Evolutionary conservation across 352 stramenopile species (phyloP), one percentile per base, ranked within the genome.

Genomic region (Phytopythium chamaehyphon): DNA sequence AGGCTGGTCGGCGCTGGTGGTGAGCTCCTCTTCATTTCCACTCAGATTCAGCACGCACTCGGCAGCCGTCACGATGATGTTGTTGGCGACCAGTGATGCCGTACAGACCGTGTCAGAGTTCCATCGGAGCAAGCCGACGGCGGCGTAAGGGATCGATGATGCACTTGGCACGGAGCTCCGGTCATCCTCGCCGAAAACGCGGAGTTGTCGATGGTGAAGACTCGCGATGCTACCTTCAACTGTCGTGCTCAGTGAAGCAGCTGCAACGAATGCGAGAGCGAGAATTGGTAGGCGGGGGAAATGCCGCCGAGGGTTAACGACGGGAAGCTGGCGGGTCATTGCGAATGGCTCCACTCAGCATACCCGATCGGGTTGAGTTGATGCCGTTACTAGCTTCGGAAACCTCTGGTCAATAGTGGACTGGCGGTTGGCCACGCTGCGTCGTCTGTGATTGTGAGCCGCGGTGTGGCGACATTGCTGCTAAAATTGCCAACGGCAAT

Each of bases 51-150:
- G 62, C 12, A 81, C 71, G 47, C 77, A 89, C 42, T 84, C 73
- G 33, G 77, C 77, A 8, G 73, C 75, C 3, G 77, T 81, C 36
- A 89, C 51, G 6, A 76, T 54, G 40, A 79, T 71, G 19, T 66
- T 67, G 23, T 67, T 50, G 33, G 59, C 69, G n/a, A 89, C 70
- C 12, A 89, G 48, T 9, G 73, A 78, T 8, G 68, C 74, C 4
- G 77, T 86, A 47, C 77, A 89, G 19, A 58, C 65, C 14, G 55
- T 39, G 36, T 73, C 51, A 16, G 70, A 58, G 58, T 61, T 76
- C 74, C 74, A 86, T 18, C 59, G 65, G 19, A 89, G 42, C 40
- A 86, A 55, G 0, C 77, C 77, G 10, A 89, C 57, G 0, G 75
- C 64, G 44, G 51, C 75, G 55, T 89, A 89, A 1, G 75, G 77